Base-by-base conservation (phyloP, 306 rosid genomes). In the Pyrus betulifolia region DNA sequence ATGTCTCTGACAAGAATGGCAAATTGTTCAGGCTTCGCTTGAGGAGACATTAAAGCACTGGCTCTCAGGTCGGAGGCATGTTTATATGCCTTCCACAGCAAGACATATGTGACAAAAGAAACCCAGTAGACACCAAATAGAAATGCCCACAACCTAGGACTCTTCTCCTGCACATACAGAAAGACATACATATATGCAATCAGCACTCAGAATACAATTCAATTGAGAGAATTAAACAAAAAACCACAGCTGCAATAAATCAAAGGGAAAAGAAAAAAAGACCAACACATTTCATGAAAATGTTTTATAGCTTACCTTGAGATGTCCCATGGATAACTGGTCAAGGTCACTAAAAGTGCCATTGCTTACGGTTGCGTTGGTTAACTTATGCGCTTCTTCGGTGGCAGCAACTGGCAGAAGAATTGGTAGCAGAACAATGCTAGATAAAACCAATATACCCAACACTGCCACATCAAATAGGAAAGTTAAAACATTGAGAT, bases 1-100 rank as follows among this genome's bases (percentile, higher is more conserved):
- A 96, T 89, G 83, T 96, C 99, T 84, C 99, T 91, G 63, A 96
- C 98, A 72, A 96, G 74, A 73, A 96, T 59, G 9, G 93, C 94
- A 81, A 84, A 92, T 71, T 91, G 98, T 80, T 92, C 90, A 25
- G 90, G 77, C 79, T 86, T 92, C 78, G 77, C 72, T 72, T 84
- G 89, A 72, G 92, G 93, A 81, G 97, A 68, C 86, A 49, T 82
- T 22, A 88, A 78, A 70, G 98, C 97, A 69, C 78, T 84, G 23
- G 90, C 78, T 81, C 98, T 88, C 80, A 96, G 76, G 71, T 44
- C 28, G 4, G 91, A 72, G 1, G 85, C 93, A 55, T 91, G 98
- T 15, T 82, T 88, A 80, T 96, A 96, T 55, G 93, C 91, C 84
- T 82, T 89, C 99, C 99, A 96, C 70, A 93, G 78, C 85, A 96